These are phyloP conservation scores for Amanita brunnescens DNA, from an alignment of 768 basidiomycete species.

Conservation along the genomic window DNA sequence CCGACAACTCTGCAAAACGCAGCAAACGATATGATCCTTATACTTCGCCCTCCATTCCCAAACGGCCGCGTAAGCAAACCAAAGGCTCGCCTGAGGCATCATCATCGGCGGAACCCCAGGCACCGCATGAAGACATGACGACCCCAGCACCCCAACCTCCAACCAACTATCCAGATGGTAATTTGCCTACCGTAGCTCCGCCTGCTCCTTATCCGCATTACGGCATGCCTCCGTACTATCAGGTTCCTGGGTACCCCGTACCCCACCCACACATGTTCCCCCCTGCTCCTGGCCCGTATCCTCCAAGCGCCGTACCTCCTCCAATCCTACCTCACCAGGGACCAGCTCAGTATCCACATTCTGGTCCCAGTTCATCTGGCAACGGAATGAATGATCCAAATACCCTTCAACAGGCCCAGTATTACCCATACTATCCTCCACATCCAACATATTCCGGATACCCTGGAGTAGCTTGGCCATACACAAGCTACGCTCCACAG, in stretches of 20 bases:
- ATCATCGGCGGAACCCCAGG: constrained; percentile 5
- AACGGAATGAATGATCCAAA: neutral
- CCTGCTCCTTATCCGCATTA: constrained; percentile 23
- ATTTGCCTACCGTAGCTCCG: constrained; percentile 10
- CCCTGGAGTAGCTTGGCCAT: constrained; percentile 3
- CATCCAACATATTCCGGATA: constrained; percentile 7
- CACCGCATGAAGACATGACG: constrained; percentile 1
- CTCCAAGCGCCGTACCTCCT: neutral
- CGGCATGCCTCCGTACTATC: constrained; percentile 12
- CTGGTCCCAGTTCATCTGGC: neutral
- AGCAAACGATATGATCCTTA: constrained; percentile 38
- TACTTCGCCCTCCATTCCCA: constrained; percentile 18
- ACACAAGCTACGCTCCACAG: neutral
- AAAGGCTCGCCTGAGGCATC: constrained; percentile 10
- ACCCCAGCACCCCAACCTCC: constrained; percentile 14
- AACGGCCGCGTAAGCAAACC: constrained; percentile 30
- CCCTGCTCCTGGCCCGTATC: neutral
- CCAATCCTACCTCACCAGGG: neutral
- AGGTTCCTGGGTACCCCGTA: constrained; percentile 6
- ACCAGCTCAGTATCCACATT: neutral
- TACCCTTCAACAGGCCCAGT: neutral
- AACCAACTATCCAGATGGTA: constrained; percentile 19
- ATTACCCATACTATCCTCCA: constrained; percentile 8
- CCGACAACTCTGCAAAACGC: constrained; percentile 30
- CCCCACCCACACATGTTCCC: constrained; percentile 6